Base-by-base conservation (phyloP, 371 early-diverging fungal genomes). In the Vairimorpha ceranae region DNA sequence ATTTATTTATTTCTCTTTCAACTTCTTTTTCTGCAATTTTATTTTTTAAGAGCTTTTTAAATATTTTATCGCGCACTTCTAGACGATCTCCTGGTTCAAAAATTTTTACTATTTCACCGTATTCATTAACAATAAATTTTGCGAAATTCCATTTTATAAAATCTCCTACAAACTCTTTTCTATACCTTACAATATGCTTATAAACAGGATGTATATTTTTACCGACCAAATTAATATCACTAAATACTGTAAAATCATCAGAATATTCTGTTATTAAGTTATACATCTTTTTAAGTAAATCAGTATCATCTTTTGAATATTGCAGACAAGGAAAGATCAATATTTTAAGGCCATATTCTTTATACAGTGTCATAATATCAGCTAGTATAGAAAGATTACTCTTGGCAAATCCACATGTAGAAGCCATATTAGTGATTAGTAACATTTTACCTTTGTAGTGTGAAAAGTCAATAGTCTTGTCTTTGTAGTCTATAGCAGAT, bases 301-400 rank as follows among this genome's bases (percentile, higher is more conserved):
- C 87, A 21, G 88, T 87, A 67, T 90, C 92, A 85, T 93, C 93
- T 33, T 80, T 80, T 10, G 86, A 86, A 77, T 92, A 91, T 84
- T 91, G 91, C 77, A 91, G 92, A 74, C 91, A 90, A 30, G 94
- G 94, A 75, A 91, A 92, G 15, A 87, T 83, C 27, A 88, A 75
- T 25, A 88, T 73, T 12, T 82, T 74, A 23, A 88, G 51, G 6
- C 90, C 92, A 59, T 86, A 77, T 64, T 89, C 90, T 51, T 88
- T 84, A 85, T 90, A 89, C 73, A 48, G 4, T n/a, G 48, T 48
- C n/a, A 48, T 4, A 10, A 48, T 48, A 48, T 48, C 48, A 48
- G 48, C 48, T 21, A 48, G n/a, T 6, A 48, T 3, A 4, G 48
- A 48, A 10, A 48, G n/a, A 48, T 48, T 48, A 48, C n/a, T 48